phyloP scores from a whole-genome alignment of 2,329 filamentous ascomycete species.

The Pestalotiopsis fici region DNA sequence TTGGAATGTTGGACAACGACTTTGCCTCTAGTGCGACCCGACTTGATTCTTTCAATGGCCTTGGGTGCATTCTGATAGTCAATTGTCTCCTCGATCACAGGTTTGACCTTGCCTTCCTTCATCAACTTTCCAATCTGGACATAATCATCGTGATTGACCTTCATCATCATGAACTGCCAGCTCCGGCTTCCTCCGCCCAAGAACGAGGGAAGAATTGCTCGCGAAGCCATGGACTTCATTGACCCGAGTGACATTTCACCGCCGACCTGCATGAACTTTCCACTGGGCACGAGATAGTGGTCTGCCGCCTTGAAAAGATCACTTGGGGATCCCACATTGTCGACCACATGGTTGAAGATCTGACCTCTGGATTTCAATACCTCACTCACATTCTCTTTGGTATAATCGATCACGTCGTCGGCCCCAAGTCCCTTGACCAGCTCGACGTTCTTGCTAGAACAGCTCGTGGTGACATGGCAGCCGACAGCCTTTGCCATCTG shows the following conservation, averaged over 20 bases:
- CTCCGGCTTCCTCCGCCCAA: conserved; percentile 41
- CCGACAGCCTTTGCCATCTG: conserved; percentile 63
- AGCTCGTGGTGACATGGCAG: conserved; percentile 57
- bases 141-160: conserved; percentile 44
- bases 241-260: conserved; percentile 25
- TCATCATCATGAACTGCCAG: conserved; percentile 36
- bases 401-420: conserved; percentile 64
- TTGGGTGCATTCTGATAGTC: conserved; percentile 56
- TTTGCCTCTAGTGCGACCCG: conserved; percentile 58
- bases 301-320: conserved; percentile 55
- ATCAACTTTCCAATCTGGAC: conserved; percentile 55
- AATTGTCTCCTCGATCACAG: conserved; percentile 56
- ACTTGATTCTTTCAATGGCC: conserved; percentile 61
- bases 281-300: conserved; percentile 46
- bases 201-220: conserved; percentile 30
- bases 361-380: conserved; percentile 44
- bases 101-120: conserved; percentile 57
- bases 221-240: conserved; percentile 17
- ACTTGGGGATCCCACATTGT: conserved; percentile 51
- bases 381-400: conserved; percentile 43
- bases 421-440: conserved; percentile 59
- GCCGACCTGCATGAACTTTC: conserved; percentile 55
- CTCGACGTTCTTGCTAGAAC: conserved; percentile 56
- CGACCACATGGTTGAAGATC: conserved; percentile 52
- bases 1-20: conserved; percentile 41